Base-by-base conservation (phyloP, 2,329 filamentous ascomycete species). In the Saccharata proteae region DNA sequence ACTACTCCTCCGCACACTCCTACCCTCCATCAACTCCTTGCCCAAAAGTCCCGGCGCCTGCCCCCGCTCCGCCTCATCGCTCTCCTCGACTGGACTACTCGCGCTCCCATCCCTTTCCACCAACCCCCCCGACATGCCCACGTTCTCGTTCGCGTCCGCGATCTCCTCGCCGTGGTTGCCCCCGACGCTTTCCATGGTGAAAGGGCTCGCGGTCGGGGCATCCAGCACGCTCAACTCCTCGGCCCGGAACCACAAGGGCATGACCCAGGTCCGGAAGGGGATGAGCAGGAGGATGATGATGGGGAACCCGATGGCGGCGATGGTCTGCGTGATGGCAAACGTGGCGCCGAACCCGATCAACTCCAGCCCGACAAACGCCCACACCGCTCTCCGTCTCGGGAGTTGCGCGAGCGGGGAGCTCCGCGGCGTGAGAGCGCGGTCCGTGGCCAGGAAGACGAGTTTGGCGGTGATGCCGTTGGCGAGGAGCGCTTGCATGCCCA, bases 231-330 rank as follows among this genome's bases (percentile, higher is more conserved):
- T 44, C 8, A 74, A 44, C 41, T 73, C 68, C 12, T 59, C 40
- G 4, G 53, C 43, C 0, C 52, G 55, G 38, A 74, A 72, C 48
- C 65, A 66, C 11, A 51, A 42, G 1, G 69, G 69, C 39, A 74
- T 48, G 0, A 65, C 32, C 32, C 59, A 55, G 37, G 62, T 67
- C 3, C 69, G 52, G 17, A 72, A 42, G 0, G 71, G 71, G 6
- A 75, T 71, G 12, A 74, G 54, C 4, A 64, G 47, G 12, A 69
- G 56, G 36, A 74, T 72, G 30, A 74, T 59, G 10, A 74, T 59
- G 0, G 71, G 71, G 38, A 74, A 74, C 0, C 67, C 66, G 40
- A 74, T 71, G 0, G 69, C 71, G 0, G 65, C 71, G 15, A 74
- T 65, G 0, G 70, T 74, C 45, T 74, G 67, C 2, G 68, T 71